Evolutionary conservation across 192 early-diverging fungal species (phyloP).

Genomic region (Oehlia diaphana): DNA sequence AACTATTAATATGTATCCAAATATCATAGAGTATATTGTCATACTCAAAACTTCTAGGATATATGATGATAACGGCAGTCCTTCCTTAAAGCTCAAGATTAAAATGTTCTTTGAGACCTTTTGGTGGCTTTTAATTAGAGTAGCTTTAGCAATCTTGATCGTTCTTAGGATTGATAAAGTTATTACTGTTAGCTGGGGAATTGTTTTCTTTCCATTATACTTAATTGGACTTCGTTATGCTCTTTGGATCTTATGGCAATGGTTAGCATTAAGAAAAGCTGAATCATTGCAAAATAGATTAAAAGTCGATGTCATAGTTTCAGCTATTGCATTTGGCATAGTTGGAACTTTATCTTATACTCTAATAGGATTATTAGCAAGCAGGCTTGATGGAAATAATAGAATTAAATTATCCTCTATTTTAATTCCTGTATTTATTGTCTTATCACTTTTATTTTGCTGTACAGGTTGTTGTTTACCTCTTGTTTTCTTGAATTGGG

Average conservation of each 20-base stretch:
- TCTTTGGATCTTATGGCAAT: conserved; percentile 48
- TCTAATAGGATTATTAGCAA: conserved; percentile 39
- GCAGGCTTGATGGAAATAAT: conserved; percentile 41
- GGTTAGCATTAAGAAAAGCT: conserved; percentile 37
- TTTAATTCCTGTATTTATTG: conserved; percentile 69
- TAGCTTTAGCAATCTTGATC: conserved; percentile 68
- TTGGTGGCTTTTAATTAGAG: conserved; percentile 66
- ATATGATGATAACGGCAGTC: conserved; percentile 32
- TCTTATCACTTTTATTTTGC: conserved; percentile 54
- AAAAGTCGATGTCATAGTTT: conserved; percentile 49
- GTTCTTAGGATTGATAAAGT: conserved; percentile 57
- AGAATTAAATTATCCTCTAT: conserved; percentile 58
- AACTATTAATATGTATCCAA: conserved; percentile 58
- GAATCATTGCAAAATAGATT: conserved; percentile 45
- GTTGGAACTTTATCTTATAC: conserved; percentile 42
- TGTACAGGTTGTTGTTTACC: conserved; percentile 61
- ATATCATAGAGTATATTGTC: conserved; percentile 39
- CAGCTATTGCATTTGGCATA: conserved; percentile 45
- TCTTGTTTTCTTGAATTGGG: conserved; percentile 49
- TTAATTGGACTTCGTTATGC: conserved; percentile 59
- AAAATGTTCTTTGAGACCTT: conserved; percentile 51
- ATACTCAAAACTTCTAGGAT: conserved; percentile 27
- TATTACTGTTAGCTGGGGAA: conserved; percentile 60
- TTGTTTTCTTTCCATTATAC: conserved; percentile 72
- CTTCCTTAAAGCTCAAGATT: conserved; percentile 1